Evolutionary conservation across 2,329 filamentous ascomycete genomes (phyloP).

Genomic region (Diplodia sapinea): DNA sequence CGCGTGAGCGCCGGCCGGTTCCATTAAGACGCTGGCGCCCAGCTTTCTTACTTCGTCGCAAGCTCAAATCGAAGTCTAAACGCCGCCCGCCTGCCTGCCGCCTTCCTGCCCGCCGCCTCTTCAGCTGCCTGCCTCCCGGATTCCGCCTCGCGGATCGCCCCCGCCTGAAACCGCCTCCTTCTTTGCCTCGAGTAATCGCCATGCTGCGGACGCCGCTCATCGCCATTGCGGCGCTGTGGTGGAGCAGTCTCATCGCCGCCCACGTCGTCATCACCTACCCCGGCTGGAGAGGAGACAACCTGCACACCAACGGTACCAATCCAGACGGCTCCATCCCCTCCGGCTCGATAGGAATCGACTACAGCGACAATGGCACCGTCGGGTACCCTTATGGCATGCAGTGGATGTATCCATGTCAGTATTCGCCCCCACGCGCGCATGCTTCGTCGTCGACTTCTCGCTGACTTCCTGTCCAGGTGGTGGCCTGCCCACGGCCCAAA

Average conservation of each 20-base stretch:
- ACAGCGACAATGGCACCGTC: slow-evolving; percentile 46
- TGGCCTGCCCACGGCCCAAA: slow-evolving; percentile 75
- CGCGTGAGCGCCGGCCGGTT: slow-evolving; percentile 5
- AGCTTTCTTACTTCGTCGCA: slow-evolving; percentile 29
- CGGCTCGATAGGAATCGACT: slow-evolving; percentile 54
- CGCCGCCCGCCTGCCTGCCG: not conserved
- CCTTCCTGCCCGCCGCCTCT: not conserved
- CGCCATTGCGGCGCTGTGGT: slow-evolving; percentile 34
- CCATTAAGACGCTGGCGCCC: slow-evolving; percentile 31
- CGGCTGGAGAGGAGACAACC: slow-evolving; percentile 84
- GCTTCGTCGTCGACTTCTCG: not conserved
- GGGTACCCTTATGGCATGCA: slow-evolving; percentile 87
- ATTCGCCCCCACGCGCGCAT: slow-evolving; percentile 2
- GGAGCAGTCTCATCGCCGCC: slow-evolving; percentile 58
- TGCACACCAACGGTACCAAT: slow-evolving; percentile 72
- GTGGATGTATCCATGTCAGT: slow-evolving; percentile 93
- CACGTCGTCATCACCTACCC: slow-evolving; percentile 88
- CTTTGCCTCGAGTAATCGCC: not conserved
- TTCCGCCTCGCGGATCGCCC: slow-evolving; percentile 16
- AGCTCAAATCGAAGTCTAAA: slow-evolving; percentile 24
- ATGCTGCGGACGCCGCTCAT: slow-evolving; percentile 18
- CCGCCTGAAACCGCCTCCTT: slow-evolving; percentile 10
- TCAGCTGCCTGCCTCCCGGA: slow-evolving; percentile 14
- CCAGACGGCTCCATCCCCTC: slow-evolving; percentile 49
- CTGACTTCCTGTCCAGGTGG: slow-evolving; percentile 66